phyloP scores from a whole-genome alignment of 257 asterid species.

The Solanum neorickii region DNA sequence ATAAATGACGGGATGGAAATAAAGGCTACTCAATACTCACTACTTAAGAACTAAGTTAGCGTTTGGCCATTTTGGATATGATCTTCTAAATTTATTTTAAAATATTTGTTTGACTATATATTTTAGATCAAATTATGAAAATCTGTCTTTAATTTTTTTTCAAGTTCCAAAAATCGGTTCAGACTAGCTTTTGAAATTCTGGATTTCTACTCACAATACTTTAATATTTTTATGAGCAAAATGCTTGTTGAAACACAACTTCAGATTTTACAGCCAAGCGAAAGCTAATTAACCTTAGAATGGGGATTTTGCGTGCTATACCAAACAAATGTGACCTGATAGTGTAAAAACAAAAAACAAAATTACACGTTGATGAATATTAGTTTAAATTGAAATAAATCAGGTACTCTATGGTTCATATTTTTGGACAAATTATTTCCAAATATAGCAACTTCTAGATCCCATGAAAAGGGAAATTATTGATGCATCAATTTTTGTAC shows the following conservation, averaged over 20 bases:
- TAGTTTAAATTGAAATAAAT: background rate
- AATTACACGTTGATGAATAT: background rate
- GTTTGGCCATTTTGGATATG: background rate
- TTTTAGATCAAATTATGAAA: background rate
- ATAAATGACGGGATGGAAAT: background rate
- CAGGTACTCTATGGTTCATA: background rate
- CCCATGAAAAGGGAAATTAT: background rate
- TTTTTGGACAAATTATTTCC: background rate
- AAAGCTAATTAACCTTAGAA: background rate
- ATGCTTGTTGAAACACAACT: background rate
- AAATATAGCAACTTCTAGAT: background rate
- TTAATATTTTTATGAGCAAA: background rate
- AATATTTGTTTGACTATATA: background rate
- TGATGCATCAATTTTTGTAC: background rate
- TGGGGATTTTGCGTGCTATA: background rate
- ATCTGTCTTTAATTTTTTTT: background rate
- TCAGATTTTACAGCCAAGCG: background rate
- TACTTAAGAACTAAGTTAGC: background rate
- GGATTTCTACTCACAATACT: background rate
- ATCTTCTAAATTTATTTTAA: background rate
- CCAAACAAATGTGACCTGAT: background rate
- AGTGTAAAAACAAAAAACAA: background rate
- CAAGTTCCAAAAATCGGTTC: background rate
- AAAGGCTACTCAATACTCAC: background rate
- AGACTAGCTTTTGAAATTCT: background rate